Percentiles rank a stretch among this genome's conserved stretches.
Evolutionary conservation across 2,329 filamentous ascomycete species (phyloP).

Genomic region (Exutisphaerella laricina): DNA sequence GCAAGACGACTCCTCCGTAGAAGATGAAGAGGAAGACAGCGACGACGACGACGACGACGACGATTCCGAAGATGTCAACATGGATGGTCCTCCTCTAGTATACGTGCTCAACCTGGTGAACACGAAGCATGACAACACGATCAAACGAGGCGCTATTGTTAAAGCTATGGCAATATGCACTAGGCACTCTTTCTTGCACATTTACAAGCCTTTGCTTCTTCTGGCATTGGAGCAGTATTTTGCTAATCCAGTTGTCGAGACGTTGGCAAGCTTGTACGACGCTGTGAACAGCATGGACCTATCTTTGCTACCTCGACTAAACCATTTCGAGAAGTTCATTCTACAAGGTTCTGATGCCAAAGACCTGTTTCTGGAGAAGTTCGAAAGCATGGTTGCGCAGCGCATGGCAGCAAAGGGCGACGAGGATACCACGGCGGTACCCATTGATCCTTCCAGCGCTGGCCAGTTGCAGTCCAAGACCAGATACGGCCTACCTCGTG

Average conservation of each 20-base stretch:
- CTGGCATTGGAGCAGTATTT: constrained; percentile 96
- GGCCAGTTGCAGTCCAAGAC: constrained; percentile 46
- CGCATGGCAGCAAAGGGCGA: constrained; percentile 62
- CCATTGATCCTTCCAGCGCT: constrained; percentile 23
- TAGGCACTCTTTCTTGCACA: constrained; percentile 92
- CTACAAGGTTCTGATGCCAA: constrained; percentile 88
- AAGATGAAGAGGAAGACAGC: constrained; percentile 47
- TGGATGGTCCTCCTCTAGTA: constrained; percentile 84
- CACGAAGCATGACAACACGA: constrained; percentile 90
- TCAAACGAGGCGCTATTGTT: constrained; percentile 86
- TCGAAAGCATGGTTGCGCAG: constrained; percentile 87
- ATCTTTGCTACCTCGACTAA: constrained; percentile 83
- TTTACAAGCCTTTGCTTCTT: constrained; percentile 93
- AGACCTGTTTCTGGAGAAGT: constrained; percentile 96
- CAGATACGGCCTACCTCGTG: constrained; percentile 72
- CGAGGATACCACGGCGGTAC: constrained; percentile 8
- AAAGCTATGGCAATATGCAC: constrained; percentile 99
- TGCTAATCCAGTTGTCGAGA: constrained; percentile 81
- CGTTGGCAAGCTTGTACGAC: constrained; percentile 79
- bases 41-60: constrained; percentile 40
- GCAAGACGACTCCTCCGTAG: constrained; percentile 47
- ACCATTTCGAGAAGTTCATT: constrained; percentile 75
- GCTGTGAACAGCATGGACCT: constrained; percentile 96
- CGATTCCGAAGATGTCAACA: constrained; percentile 48
- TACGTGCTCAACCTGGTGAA: constrained; percentile 98